Evolutionary conservation across 495 filamentous ascomycete genomes (phyloP).

Genomic region (Durotheca rogersii): DNA sequence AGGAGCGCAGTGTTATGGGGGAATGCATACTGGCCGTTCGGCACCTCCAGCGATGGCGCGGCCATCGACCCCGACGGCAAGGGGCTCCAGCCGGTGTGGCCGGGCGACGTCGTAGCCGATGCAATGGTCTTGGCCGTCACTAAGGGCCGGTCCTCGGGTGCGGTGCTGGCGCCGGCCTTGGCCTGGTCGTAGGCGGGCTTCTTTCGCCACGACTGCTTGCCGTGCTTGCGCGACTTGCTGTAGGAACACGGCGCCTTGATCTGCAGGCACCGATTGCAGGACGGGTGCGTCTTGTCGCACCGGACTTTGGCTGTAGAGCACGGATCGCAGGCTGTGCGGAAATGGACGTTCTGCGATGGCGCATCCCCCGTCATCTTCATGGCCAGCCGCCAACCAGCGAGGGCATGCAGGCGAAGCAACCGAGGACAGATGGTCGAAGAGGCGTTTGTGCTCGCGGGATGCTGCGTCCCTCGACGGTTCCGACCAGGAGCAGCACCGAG

Average conservation of each 20-base stretch:
- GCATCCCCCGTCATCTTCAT: not conserved
- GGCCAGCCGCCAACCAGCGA: no score
- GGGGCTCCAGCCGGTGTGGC: no score
- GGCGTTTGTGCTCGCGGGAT: no score
- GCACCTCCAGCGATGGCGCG: no score
- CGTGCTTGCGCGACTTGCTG: constrained; percentile 39
- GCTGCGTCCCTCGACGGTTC: no score
- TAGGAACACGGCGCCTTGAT: constrained; percentile 42
- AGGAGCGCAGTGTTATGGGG: not conserved
- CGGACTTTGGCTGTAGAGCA: constrained; percentile 45
- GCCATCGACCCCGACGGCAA: no score
- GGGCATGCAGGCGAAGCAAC: no score
- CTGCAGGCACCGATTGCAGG: constrained; percentile 40
- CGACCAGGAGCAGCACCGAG: no score
- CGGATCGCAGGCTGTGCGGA: constrained; percentile 36
- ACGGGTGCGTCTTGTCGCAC: constrained; percentile 42
- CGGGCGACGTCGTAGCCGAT: no score
- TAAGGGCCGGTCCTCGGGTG: not conserved
- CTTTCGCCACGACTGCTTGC: constrained; percentile 16
- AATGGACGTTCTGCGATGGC: not conserved
- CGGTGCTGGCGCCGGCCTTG: not conserved
- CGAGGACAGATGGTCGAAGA: no score
- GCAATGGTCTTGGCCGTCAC: no score
- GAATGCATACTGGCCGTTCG: no score
- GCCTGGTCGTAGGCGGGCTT: not conserved